Evolutionary conservation across 139 green algal genomes (phyloP), one percentile per base, ranked within the genome.

Genomic region (Asterochloris erici): DNA sequence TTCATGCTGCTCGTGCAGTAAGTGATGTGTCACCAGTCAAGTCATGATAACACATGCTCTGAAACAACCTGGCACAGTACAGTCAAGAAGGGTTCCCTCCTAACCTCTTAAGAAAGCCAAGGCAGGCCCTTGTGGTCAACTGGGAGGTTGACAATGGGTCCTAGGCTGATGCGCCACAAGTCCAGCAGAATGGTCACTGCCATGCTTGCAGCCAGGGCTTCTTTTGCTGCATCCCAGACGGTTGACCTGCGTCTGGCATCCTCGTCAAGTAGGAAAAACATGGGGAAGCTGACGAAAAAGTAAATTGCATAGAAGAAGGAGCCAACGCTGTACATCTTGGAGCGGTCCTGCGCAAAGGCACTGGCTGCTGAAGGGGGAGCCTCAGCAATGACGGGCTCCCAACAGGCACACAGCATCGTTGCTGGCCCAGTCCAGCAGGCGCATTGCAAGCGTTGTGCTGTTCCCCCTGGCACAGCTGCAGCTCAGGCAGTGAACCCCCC

Each of bases 271-370:
- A 87, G 81, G 83, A 92, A 96, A 86, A 96, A 98, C 86, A 96
- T 90, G 21, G 95, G 95, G 87, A 98, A 98, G 66, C 87, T 94
- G 38, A 98, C 95, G 73, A 98, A 98, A 85, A 99, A 99, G 90
- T 99, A 99, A 85, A 99, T 99, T 47, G 96, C 97, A 82, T 99
- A 99, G 84, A 99, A 99, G 10, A 98, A 88, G 11, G 91, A 96
- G 23, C 97, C 97, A 29, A 98, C 82, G 12, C 80, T 93, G 90
- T 98, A 99, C 95, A 98, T 98, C 69, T 79, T 82, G 14, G 77
- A 60, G 79, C 84, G 83, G 78, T 91, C 79, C 84, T 87, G 86
- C 83, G 81, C 16, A 27, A 16, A 76, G 15, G 27, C 73, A 61
- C 73, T 63, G 12, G 73, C 17, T 54, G 38, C 38, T 54, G 38